phyloP scores from a whole-genome alignment of 2,329 filamentous ascomycete genomes.

The Orbilia quercus region DNA sequence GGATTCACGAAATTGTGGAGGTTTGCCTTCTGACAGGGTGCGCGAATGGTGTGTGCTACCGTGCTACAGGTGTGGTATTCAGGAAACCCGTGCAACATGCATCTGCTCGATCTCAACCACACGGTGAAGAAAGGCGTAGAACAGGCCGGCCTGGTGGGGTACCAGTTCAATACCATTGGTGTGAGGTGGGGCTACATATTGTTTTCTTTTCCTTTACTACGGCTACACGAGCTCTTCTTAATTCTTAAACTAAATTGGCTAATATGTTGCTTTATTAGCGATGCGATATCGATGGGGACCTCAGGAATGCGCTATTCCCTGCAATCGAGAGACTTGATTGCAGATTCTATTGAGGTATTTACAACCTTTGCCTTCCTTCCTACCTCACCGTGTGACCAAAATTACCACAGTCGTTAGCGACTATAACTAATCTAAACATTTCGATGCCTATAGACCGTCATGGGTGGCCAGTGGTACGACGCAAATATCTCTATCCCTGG shows the following conservation, averaged over 20 bases:
- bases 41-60: constrained; percentile 35
- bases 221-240: constrained; percentile 37
- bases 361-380: constrained; percentile 9
- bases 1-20: neutral
- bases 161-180: constrained; percentile 99
- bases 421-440: constrained; percentile 29
- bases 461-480: constrained; percentile 99
- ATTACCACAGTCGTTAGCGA: neutral
- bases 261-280: constrained; percentile 62
- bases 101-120: constrained; percentile 88
- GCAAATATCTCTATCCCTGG: constrained; percentile 96
- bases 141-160: constrained; percentile 83
- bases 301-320: constrained; percentile 95
- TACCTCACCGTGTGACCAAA: constrained; percentile 26
- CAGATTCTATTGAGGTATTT: constrained; percentile 84
- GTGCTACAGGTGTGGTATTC: constrained; percentile 81
- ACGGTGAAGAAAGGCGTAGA: constrained; percentile 78
- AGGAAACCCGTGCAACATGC: constrained; percentile 99
- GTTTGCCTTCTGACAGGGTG: constrained; percentile 37
- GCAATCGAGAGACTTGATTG: constrained; percentile 95
- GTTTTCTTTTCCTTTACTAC: neutral
- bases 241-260: constrained; percentile 5
- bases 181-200: constrained; percentile 70
- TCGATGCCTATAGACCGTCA: constrained; percentile 76
- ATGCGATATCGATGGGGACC: constrained; percentile 98